These are phyloP conservation scores for Chaetomium tenue DNA, from an alignment of 495 filamentous ascomycete species.

Conservation along the genomic window DNA sequence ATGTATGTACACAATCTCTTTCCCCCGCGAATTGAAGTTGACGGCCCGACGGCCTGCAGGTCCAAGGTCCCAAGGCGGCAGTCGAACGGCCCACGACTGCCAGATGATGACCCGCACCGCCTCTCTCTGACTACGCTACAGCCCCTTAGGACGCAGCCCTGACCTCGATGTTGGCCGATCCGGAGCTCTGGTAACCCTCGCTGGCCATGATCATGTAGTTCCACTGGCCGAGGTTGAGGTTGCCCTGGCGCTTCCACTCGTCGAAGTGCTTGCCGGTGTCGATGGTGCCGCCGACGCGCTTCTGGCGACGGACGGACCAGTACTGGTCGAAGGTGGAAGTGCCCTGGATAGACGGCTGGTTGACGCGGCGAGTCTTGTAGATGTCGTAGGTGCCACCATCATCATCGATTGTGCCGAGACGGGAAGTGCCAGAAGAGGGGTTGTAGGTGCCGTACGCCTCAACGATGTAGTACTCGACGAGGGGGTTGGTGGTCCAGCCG, in stretches of 20 bases:
- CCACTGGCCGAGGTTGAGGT: conserved; percentile 47
- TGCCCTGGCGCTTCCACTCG: conserved; percentile 45
- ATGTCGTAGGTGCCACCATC: conserved; percentile 64
- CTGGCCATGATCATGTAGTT: conserved; percentile 57
- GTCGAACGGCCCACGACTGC: background rate
- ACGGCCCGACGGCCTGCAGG: background rate
- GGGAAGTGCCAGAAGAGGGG: conserved; percentile 41
- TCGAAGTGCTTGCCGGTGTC: conserved; percentile 52
- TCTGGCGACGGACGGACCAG: conserved; percentile 52
- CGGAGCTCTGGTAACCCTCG: conserved; percentile 47
- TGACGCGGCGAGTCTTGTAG: conserved; percentile 55
- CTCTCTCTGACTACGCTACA: background rate
- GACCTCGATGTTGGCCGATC: conserved; percentile 41
- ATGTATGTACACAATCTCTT: background rate
- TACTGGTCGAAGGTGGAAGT: conserved; percentile 50
- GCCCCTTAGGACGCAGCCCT: background rate
- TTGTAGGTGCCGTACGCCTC: conserved; percentile 60
- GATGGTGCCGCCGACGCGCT: conserved; percentile 41
- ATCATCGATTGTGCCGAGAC: conserved; percentile 53
- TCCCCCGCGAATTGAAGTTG: background rate
- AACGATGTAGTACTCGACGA: conserved; percentile 65
- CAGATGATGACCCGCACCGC: background rate
- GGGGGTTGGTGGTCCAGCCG: conserved; percentile 60
- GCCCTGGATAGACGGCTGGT: conserved; percentile 58
- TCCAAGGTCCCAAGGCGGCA: background rate